These are phyloP conservation scores for Chenopodium album DNA, from an alignment of 148 eudicot genomes.

Conservation along the genomic window DNA sequence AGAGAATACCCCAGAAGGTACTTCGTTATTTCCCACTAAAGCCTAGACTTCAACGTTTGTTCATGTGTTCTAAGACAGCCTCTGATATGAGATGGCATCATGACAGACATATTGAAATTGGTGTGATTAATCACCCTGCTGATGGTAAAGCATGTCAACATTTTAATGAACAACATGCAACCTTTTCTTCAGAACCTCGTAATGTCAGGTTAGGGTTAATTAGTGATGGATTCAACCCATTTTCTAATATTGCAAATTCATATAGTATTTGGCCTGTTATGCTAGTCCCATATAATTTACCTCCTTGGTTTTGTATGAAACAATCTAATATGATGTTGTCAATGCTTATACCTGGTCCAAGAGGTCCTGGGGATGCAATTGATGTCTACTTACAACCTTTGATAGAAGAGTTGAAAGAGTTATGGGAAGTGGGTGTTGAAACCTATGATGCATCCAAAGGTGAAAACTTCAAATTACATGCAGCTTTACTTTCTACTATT, in stretches of 20 bases:
- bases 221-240: slow-evolving; percentile 25
- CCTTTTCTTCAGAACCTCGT: too few species aligned
- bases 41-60: too few species aligned
- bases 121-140: too few species aligned
- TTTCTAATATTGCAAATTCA: slow-evolving; percentile 3
- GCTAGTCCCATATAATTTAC: slow-evolving; percentile 14
- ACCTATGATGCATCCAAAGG: slow-evolving; percentile 22
- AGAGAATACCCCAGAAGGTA: too few species aligned
- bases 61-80: too few species aligned
- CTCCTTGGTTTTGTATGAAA: slow-evolving; percentile 23
- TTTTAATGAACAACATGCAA: too few species aligned
- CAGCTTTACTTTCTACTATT: neutral
- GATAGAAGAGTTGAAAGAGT: slow-evolving; percentile 21
- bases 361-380: neutral
- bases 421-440: slow-evolving; percentile 8
- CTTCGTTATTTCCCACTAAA: too few species aligned
- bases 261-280: slow-evolving; percentile 29
- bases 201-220: slow-evolving; percentile 18
- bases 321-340: slow-evolving; percentile 15
- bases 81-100: too few species aligned
- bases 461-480: slow-evolving; percentile 12
- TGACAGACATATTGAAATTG: too few species aligned
- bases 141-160: too few species aligned
- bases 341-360: slow-evolving; percentile 11
- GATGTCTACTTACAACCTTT: slow-evolving; percentile 21